Base-by-base conservation (phyloP, 352 stramenopile species). In the Globisporangium canariense region DNA sequence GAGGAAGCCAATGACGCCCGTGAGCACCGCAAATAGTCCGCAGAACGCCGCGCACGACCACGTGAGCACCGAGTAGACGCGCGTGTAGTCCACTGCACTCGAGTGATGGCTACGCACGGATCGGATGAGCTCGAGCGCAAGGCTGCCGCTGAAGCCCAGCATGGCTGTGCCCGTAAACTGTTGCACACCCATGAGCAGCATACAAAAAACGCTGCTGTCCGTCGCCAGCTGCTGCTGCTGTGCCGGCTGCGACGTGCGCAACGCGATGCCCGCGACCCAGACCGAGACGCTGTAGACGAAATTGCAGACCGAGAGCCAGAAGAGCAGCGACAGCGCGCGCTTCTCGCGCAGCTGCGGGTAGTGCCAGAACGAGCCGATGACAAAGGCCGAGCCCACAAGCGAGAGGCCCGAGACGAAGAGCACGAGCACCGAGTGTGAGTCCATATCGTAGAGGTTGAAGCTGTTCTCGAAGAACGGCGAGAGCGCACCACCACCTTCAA, bases 361-460 rank as follows among this genome's bases (percentile, higher is more conserved):
- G 60, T 90, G 74, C 66, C 74, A 80, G 59, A 90, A 90, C 36
- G 81, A 90, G 32, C 67, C 71, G 43, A 90, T 68, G 38, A 93
- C 78, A 59, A 93, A 93, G 5, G 65, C 70, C 0, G 77, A 82
- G 50, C 84, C 84, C 6, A 93, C 62, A 11, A 93, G 70, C 51
- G 81, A 91, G 2, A 89, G 71, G 3, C 84, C 84, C 40, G 79
- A 89, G 18, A 93, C 41, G 45, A 93, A 93, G 22, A 93, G 70
- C 57, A 90, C 75, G 20, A 93, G 51, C 36, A 93, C 82, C 18
- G 81, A 80, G 68, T 93, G 81, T 2, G 81, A 79, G 36, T 93
- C 81, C 75, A 88, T 87, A 64, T 84, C 73, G 71, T 84, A 87
- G 62, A 92, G 77, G 57, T 88, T 82, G 51, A 93, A 80, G 52